phyloP scores from a whole-genome alignment of 1,284 basidiomycete species.

The Sporisorium iseilematis-ciliati region DNA sequence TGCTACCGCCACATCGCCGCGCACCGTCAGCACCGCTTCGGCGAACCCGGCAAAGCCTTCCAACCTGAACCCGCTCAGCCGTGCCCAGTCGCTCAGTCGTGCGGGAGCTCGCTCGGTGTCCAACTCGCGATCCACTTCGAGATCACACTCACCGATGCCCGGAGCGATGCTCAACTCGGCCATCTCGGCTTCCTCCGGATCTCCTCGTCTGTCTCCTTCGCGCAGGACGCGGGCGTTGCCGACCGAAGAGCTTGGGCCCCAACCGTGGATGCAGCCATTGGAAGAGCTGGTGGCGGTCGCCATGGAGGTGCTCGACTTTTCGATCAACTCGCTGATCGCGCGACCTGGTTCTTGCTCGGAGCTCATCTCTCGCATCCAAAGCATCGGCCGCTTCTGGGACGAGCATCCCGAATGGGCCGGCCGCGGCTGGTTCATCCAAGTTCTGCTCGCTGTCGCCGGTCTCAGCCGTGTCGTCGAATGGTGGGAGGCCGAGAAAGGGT shows the following conservation, averaged over 20 bases:
- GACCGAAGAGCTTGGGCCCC: conserved; percentile 43
- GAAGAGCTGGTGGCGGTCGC: conserved; percentile 94
- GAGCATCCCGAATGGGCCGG: conserved; percentile 98
- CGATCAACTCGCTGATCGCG: conserved; percentile 84
- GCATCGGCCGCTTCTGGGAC: conserved; percentile 93
- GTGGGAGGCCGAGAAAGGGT: conserved; percentile 99
- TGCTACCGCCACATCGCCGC: conserved; percentile 28
- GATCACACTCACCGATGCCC: conserved; percentile 92
- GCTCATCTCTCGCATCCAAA: conserved; percentile 88
- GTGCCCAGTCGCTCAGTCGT: conserved; percentile 43
- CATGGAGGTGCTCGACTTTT: conserved; percentile 93
- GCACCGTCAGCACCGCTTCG: conserved; percentile 28
- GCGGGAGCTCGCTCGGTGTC: conserved; percentile 70
- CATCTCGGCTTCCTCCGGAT: conserved; percentile 58
- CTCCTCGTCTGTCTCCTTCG: conserved; percentile 59
- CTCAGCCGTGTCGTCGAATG: conserved; percentile 97
- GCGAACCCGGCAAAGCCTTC: conserved; percentile 42
- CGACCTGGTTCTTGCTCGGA: conserved; percentile 86
- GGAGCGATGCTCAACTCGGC: conserved; percentile 52
- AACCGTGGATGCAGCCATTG: conserved; percentile 78
- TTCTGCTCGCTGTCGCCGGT: conserved; percentile 87
- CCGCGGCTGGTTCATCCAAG: conserved; percentile 96
- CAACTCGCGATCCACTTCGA: conserved; percentile 93
- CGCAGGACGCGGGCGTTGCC: conserved; percentile 52
- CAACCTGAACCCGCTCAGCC: conserved; percentile 50